Evolutionary conservation across 108 stramenopile genomes (phyloP), one percentile per base, ranked within the genome.

Genomic region (Fistulifera pelliculosa): DNA sequence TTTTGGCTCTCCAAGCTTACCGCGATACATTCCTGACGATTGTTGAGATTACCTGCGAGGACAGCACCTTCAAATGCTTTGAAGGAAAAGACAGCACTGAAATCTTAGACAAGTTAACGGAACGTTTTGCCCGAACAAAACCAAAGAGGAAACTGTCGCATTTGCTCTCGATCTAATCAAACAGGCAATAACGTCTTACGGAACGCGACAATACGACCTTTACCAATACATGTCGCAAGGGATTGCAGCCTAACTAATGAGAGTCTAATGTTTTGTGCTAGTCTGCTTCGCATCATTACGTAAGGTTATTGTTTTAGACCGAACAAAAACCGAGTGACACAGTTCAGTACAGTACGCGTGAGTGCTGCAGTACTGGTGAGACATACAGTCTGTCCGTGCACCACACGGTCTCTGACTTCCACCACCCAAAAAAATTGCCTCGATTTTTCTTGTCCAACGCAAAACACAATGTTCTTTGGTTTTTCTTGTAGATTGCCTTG

Each of bases 1-100:
- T 98, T 66, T 68, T 96, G 47, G 95, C 96, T n/a, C 71, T 98
- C n/a, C 95, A 94, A 59, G 73, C 85, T 7, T 87, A 96, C 60
- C 68, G 63, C 25, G 75, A 85, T 31, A 93, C 83, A 7, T 90
- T 98, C 56, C 54, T 85, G 23, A 83, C 87, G 8, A 62, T 96
- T 15, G 89, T 98, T 38, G 93, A 89, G 60, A 86, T 96, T 31
- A 92, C 89, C 38, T 81, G 90, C 47, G 62, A 77, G 26, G 77
- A 84, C 22, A 94, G 93, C 49, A 84, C 83, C 18, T 95, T 96
- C 60, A 85, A 86, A 23, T 96, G 95, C 71, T 98, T 98, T 72
- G 83, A 87, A 47, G 93, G 86, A 5, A 81, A 79, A 41, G 90
- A 87, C 38, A 59, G 69, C 1, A 70, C 65, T 28, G 85, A 85